These are phyloP conservation scores for Simplicillium sp. DNA, from an alignment of 2,329 filamentous ascomycete species.

Conservation along the genomic window DNA sequence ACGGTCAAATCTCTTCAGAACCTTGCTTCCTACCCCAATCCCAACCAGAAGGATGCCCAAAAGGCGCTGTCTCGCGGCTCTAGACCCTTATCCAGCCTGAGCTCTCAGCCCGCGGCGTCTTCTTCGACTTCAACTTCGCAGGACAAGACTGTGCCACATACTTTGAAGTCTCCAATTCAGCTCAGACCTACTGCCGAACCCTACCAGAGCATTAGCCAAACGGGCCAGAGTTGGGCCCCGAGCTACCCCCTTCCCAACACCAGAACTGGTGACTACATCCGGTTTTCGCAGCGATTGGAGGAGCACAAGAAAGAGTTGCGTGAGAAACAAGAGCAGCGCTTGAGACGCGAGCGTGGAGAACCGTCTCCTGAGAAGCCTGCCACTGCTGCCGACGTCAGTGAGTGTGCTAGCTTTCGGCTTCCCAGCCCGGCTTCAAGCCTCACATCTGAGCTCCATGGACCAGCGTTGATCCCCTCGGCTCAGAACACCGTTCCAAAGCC, in stretches of 20 bases:
- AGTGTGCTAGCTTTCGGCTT: background rate
- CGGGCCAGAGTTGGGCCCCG: too few relatives aligned
- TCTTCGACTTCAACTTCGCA: too few relatives aligned
- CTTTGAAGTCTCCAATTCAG: slow-evolving; percentile 1
- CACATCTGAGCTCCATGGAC: slow-evolving; percentile 12
- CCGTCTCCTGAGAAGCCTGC: background rate
- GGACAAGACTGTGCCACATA: slow-evolving; percentile 3
- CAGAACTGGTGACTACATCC: too few relatives aligned
- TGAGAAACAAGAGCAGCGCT: too few relatives aligned
- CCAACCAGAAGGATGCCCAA: slow-evolving; percentile 41
- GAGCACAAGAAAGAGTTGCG: too few relatives aligned
- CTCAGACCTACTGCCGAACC: background rate
- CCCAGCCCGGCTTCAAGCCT: slow-evolving; percentile 15
- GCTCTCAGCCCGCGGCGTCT: slow-evolving; percentile 5
- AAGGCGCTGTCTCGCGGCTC: slow-evolving; percentile 28
- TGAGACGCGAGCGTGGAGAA: background rate
- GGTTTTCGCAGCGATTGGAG: too few relatives aligned
- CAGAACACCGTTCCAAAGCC: slow-evolving; percentile 33
- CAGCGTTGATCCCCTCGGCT: too few relatives aligned
- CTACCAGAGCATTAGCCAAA: background rate
- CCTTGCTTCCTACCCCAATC: slow-evolving; percentile 46
- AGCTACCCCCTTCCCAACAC: too few relatives aligned
- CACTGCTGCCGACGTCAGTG: background rate
- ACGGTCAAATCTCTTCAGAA: slow-evolving; percentile 40
- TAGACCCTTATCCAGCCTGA: slow-evolving; percentile 11